Base-by-base conservation (phyloP, 225 moss, liverwort and hornwort species). In the Sphagnum contortum region DNA sequence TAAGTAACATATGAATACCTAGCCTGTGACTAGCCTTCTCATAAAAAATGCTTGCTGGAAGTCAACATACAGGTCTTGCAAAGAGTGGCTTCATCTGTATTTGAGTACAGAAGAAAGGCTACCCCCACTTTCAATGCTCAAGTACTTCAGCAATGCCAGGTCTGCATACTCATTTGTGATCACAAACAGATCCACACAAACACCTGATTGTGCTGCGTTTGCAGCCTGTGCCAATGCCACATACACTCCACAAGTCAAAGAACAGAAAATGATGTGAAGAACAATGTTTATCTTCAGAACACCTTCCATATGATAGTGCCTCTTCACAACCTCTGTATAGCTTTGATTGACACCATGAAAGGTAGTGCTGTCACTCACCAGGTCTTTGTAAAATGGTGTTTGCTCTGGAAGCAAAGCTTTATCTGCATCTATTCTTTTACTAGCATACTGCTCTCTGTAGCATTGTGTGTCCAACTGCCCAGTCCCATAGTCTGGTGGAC, bases 151-250 rank as follows among this genome's bases (percentile, higher is more conserved):
- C 29, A 93, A 98, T 10, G 98, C 98, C 75, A 98, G 73, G 74
- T 98, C 98, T 54, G 98, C 93, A 64, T 98, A 98, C 74, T 98
- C 98, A 62, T 98, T 93, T 71, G 93, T 98, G 80, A 98, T 86
- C 56, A 91, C 93, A 74, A 98, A 98, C 44, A n/a, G n/a, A n/a
- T n/a, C 98, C 76, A 98, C 88, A 72, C 98, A 98, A 55, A 98
- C 98, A 72, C 98, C 98, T 57, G 89, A 87, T 78, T 87, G 89
- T 60, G 93, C 98, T 61, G 98, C 93, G 65, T 78, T 69, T 65
- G 91, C 98, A 74, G 98, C 98, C 98, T 98, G 74, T 57, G 68
- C 61, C 61, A 77, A 58, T 71, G 62, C 55, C 53, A 69, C 54
- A 46, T 6, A 11, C 12, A 58, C n/a, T 53, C 53, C 12, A 3